Base-by-base conservation (phyloP, 2,329 filamentous ascomycete species). In the Epichloe sibirici region DNA sequence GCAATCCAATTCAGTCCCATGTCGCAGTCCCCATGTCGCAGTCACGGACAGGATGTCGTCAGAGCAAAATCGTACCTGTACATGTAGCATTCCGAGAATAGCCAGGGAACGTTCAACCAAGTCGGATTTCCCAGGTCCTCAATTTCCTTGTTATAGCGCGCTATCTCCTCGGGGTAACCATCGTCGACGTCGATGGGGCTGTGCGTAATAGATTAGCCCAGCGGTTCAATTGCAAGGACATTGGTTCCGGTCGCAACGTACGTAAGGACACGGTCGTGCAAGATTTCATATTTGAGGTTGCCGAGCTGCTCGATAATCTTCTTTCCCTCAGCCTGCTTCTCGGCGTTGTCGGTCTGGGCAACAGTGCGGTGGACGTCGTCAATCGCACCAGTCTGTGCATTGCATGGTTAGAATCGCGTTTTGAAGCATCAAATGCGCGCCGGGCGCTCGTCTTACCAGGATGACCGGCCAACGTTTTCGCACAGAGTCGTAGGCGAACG, bases 381-480 rank as follows among this genome's bases (percentile, higher is more conserved):
- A 63, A 98, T 93, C 52, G 86, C 88, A 65, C 90, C 82, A 15
- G 93, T 97, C 88, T 94, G 56, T 0, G 11, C 0, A 3, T 7
- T 21, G 8, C 9, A 23, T 2, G n/a, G 13, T 55, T 12, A 51
- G 15, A 40, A 13, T 44, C 15, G 39, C 11, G 5, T 5, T 2
- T 35, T 28, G 38, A 3, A 3, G 17, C 2, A 9, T 37, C n/a
- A n/a, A 1, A 11, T 3, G 34, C 6, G 23, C 15, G 6, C n/a
- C 15, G 38, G 12, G 7, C 11, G 15, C 23, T n/a, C 15, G 46
- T 65, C 79, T 66, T 62, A 94, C 89, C 61, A 98, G 72, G 65
- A 98, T 98, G 53, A 95, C 77, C 15, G 93, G 93, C 93, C 91
- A 98, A 67, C 93, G 79, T 59, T 90, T 85, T 63, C 85, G 79